Base-by-base conservation (phyloP, 176 grass and related monocot genomes). In the Oryza brachyantha region DNA sequence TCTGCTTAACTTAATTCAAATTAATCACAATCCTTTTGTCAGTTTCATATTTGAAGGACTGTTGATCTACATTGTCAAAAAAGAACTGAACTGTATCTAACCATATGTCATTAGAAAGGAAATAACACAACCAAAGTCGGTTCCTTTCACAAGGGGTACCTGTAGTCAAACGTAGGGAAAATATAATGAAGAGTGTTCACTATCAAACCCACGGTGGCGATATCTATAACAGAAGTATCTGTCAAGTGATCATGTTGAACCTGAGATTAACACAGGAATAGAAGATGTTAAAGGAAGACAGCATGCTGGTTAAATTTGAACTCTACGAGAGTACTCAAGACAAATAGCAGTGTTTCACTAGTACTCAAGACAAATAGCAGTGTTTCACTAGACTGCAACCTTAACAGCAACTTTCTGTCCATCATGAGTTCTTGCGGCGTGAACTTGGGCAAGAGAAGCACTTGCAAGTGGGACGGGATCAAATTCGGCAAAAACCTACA, bases 371-470 rank as follows among this genome's bases (percentile, higher is more conserved):
- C 2, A 57, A 80, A 64, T 62, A 59, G 11, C 13, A 60, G 64
- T 24, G 5, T 52, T 61, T 71, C 25, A 22, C 73, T 59, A 65
- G 60, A 71, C 34, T 22, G 4, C 54, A 79, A 97, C 91, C 95
- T 97, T 97, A 45, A 97, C 87, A 71, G 95, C 95, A 40, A 97
- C 95, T 76, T 94, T 94, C 41, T 80, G 77, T 6, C 95, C 95
- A 84, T 92, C 92, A 74, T 88, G 95, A 2, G 95, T 97, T 78
- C 42, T 92, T 71, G 94, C 94, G 66, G 83, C 89, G 86, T 97
- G 94, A 82, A 97, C 94, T 97, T 97, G 94, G 17, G 94, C 94
- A 74, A 97, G 91, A 54, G 94, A 97, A 82, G 94, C 94, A 74
- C 94, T 97, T 81, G 94, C 89, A 38, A 97, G 24, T n/a, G 94